phyloP scores from a whole-genome alignment of 2,329 filamentous ascomycete species.

The Alternaria ventricosa region DNA sequence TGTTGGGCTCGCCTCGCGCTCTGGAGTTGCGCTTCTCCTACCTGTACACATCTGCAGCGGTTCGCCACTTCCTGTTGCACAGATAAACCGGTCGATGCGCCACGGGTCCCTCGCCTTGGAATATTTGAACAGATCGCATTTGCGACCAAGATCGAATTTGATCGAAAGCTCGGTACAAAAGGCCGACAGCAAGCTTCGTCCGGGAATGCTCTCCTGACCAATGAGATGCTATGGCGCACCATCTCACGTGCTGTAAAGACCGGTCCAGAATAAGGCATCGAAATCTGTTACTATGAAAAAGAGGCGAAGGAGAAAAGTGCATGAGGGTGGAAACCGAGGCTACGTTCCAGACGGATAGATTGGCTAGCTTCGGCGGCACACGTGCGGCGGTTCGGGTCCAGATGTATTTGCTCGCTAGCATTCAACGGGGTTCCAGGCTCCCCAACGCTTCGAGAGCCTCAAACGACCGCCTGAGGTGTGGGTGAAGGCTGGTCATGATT shows the following conservation, averaged over 20 bases:
- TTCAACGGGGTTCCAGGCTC: slow-evolving; percentile 2
- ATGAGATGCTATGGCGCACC: slow-evolving; percentile 5
- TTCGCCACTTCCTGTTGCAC: slow-evolving; percentile 3
- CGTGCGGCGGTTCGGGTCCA: slow-evolving; percentile 4
- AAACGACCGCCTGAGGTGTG: background rate
- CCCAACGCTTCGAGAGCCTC: background rate
- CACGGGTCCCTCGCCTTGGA: background rate
- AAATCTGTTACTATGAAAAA: background rate
- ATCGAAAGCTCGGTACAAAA: slow-evolving; percentile 12
- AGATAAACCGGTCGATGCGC: background rate
- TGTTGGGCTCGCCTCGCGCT: background rate
- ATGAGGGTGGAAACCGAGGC: background rate
- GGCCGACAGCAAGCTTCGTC: slow-evolving; percentile 11
- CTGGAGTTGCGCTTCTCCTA: background rate
- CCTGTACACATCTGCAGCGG: background rate
- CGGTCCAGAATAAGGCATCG: background rate
- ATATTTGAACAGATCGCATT: slow-evolving; percentile 7
- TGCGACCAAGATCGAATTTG: slow-evolving; percentile 5
- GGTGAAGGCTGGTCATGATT: background rate
- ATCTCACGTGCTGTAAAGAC: slow-evolving; percentile 14
- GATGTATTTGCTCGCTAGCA: background rate
- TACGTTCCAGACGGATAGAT: background rate
- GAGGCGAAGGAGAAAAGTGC: background rate
- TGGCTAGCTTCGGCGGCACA: slow-evolving; percentile 10
- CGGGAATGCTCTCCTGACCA: slow-evolving; percentile 14